Percentiles rank a stretch among this genome's conserved stretches.
phyloP scores from a whole-genome alignment of 345 rosid species.

The Viola odorata region DNA sequence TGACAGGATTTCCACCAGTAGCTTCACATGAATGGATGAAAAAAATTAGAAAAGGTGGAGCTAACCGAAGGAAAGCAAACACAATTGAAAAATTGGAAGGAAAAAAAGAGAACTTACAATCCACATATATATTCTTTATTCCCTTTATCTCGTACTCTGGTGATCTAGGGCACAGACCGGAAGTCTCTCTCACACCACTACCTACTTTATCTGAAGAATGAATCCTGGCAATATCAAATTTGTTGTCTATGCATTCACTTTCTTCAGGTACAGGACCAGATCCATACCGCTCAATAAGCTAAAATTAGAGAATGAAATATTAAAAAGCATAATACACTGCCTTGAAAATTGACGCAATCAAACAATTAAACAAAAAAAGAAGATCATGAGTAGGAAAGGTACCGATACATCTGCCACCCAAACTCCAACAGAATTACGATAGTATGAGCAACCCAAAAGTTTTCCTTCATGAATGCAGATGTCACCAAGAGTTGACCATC shows the following conservation, averaged over 20 bases:
- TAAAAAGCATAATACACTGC: no score
- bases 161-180: conserved; percentile 38
- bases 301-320: conserved; percentile 1
- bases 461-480: conserved; percentile 80
- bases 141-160: conserved; percentile 71
- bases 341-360: neutral
- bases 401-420: conserved; percentile 90
- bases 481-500: conserved; percentile 93
- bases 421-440: conserved; percentile 72
- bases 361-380: neutral
- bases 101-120: conserved; percentile 51
- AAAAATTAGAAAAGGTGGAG: conserved; percentile 15
- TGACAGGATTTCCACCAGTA: conserved; percentile 57
- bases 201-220: conserved; percentile 42
- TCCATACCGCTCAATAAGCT: conserved; percentile 86
- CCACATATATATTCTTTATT: conserved; percentile 91
- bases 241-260: conserved; percentile 40
- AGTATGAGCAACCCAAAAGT: conserved; percentile 81
- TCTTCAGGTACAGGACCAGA: conserved; percentile 33
- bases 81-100: neutral
- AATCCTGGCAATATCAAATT: conserved; percentile 35
- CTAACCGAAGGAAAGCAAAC: neutral
- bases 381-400: conserved; percentile 3
- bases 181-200: conserved; percentile 33
- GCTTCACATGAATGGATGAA: conserved; percentile 38